These are phyloP conservation scores for Pisolithus marmoratus DNA, from an alignment of 768 basidiomycete species.

Conservation along the genomic window DNA sequence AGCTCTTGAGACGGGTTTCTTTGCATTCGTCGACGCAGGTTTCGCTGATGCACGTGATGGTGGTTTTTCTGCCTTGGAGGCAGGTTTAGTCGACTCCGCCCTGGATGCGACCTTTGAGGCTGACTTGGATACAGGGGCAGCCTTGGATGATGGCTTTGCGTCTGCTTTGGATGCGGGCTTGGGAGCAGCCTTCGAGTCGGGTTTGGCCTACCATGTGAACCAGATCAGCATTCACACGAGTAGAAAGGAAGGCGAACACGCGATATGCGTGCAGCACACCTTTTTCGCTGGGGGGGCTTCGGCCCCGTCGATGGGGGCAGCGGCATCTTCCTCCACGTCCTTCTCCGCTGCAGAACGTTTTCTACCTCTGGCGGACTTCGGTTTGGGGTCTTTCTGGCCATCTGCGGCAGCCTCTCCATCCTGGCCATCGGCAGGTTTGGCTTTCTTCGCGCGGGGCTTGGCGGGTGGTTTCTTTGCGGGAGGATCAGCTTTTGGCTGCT, in stretches of 20 bases:
- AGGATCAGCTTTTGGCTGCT: constrained; percentile 50
- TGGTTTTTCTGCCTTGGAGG: constrained; percentile 36
- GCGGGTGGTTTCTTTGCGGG: constrained; percentile 53
- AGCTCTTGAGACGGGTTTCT: constrained; percentile 54
- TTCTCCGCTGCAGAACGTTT: constrained; percentile 46
- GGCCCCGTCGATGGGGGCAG: constrained; percentile 31
- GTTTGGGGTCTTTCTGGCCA: constrained; percentile 31
- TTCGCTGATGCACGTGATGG: constrained; percentile 35
- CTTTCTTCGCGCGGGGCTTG: constrained; percentile 53
- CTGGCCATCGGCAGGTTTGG: constrained; percentile 35
- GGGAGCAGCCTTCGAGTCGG: constrained; percentile 26
- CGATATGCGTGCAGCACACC: constrained; percentile 31
- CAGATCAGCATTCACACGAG: background rate
- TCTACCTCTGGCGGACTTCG: constrained; percentile 44
- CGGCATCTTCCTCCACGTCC: constrained; percentile 31
- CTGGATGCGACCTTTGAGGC: constrained; percentile 5
- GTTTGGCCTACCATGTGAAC: constrained; percentile 33
- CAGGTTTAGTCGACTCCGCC: constrained; percentile 34
- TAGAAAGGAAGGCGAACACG: background rate
- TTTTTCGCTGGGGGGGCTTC: constrained; percentile 60
- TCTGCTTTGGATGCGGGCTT: constrained; percentile 15
- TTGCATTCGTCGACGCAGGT: constrained; percentile 39
- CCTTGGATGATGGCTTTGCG: constrained; percentile 32
- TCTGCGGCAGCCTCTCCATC: constrained; percentile 41
- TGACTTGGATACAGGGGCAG: constrained; percentile 20